A percentile compares a stretch with the other conserved stretches of the same genome.
These are phyloP conservation scores for Naganishia randhawae DNA, from an alignment of 768 basidiomycete species.

Conservation along the genomic window DNA sequence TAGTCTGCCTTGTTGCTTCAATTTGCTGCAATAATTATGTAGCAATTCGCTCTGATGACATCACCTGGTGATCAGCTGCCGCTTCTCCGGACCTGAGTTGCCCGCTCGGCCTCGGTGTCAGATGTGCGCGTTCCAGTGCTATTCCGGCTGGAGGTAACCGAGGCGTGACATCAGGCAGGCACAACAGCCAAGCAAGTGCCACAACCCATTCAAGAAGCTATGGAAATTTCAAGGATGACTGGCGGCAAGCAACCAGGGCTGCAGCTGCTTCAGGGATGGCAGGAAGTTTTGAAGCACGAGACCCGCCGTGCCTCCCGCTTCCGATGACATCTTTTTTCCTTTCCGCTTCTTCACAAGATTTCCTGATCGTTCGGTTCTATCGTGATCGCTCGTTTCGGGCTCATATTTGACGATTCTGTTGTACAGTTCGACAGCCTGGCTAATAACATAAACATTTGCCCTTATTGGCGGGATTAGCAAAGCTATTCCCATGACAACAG, in stretches of 20 bases:
- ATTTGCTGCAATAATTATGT: no score
- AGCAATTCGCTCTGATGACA: not conserved
- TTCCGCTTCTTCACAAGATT: not conserved
- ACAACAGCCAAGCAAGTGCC: no score
- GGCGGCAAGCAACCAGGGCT: no score
- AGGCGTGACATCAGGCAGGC: no score
- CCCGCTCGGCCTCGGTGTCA: not conserved
- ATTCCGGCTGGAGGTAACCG: not conserved
- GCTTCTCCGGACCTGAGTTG: not conserved
- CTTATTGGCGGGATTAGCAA: no score
- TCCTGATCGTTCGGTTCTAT: not conserved
- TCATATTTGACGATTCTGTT: not conserved
- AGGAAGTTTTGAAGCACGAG: no score
- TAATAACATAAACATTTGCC: no score
- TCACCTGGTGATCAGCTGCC: not conserved
- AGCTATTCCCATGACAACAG: not conserved
- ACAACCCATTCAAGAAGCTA: no score
- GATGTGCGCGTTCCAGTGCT: not conserved
- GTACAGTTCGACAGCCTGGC: not conserved
- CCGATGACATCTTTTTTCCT: not conserved
- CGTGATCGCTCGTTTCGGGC: not conserved
- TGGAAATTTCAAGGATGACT: no score
- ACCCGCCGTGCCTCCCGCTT: not conserved
- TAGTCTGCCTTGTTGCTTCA: no score
- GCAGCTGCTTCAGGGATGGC: no score